phyloP scores from a whole-genome alignment of 805 yeast genomes.

The Candida krabiensis region DNA sequence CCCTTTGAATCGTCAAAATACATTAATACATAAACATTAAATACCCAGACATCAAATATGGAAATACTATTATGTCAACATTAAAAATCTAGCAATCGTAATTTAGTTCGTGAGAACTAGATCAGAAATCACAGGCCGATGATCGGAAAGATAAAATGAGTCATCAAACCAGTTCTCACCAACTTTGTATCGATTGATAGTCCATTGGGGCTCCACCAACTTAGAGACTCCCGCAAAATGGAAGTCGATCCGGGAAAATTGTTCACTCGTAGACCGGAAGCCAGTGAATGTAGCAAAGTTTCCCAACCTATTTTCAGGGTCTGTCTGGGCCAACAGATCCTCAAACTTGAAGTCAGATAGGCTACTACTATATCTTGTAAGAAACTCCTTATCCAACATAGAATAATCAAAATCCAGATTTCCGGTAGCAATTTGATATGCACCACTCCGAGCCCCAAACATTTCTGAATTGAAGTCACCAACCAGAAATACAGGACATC shows the following conservation, averaged over 20 bases:
- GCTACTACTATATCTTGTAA: slow-evolving; percentile 18
- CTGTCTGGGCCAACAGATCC: slow-evolving; percentile 28
- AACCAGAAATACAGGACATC: slow-evolving; percentile 41
- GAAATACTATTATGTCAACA: too few relatives aligned
- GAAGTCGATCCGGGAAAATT: slow-evolving; percentile 40
- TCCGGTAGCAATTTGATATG: slow-evolving; percentile 32
- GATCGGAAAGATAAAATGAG: slow-evolving; percentile 43
- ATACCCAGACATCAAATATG: too few relatives aligned
- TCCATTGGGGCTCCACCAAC: slow-evolving; percentile 16
- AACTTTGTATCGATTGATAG: slow-evolving; percentile 30
- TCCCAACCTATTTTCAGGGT: slow-evolving; percentile 31
- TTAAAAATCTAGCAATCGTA: too few relatives aligned
- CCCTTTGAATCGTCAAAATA: too few relatives aligned
- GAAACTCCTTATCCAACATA: slow-evolving; percentile 23
- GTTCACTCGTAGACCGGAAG: slow-evolving; percentile 26
- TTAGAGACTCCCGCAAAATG: slow-evolving; percentile 31
- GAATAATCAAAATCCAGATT: slow-evolving; percentile 5
- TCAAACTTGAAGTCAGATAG: slow-evolving; percentile 25
- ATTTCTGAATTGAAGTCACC: slow-evolving; percentile 61
- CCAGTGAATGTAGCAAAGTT: slow-evolving; percentile 42
- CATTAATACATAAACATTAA: too few relatives aligned
- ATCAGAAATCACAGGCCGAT: slow-evolving; percentile 44
- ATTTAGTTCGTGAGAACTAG: too few relatives aligned
- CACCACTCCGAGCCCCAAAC: slow-evolving; percentile 38
- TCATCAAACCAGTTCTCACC: slow-evolving; percentile 38